Evolutionary conservation across 1,284 basidiomycete genomes (phyloP).

Genomic region (Blastosporella zonata): DNA sequence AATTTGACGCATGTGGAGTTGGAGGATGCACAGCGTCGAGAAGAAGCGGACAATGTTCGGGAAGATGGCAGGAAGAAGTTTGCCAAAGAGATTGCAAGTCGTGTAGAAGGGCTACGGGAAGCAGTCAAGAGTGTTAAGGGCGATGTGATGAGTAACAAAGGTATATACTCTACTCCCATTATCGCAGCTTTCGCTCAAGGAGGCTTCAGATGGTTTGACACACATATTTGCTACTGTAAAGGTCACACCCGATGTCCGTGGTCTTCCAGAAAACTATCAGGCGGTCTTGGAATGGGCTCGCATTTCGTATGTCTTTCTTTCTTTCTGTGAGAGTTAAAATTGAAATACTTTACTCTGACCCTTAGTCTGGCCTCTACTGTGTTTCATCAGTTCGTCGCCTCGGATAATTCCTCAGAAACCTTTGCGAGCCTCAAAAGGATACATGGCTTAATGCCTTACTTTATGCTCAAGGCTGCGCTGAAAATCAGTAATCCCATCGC

Average conservation of each 20-base stretch:
- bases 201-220: constrained; percentile 75
- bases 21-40: constrained; percentile 75
- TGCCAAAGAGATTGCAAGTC: constrained; percentile 79
- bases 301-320: constrained; percentile 72
- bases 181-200: constrained; percentile 4
- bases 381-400: constrained; percentile 92
- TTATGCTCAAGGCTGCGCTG: constrained; percentile 89
- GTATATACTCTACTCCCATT: constrained; percentile 32
- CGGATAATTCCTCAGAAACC: constrained; percentile 89
- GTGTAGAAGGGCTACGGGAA: constrained; percentile 86
- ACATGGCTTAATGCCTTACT: constrained; percentile 97
- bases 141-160: constrained; percentile 77
- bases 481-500: constrained; percentile 94
- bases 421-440: constrained; percentile 88
- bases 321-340: constrained; percentile 4
- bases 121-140: constrained; percentile 89
- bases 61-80: constrained; percentile 89
- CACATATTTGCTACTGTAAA: constrained; percentile 89
- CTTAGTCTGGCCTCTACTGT: constrained; percentile 86
- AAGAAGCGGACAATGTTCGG: constrained; percentile 87
- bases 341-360: constrained; percentile 17
- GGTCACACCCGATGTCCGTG: constrained; percentile 72
- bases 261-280: constrained; percentile 82
- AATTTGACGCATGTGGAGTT: constrained; percentile 71
- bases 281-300: constrained; percentile 95